These are phyloP conservation scores for Tolypocladium tundrense DNA, from an alignment of 2,329 filamentous ascomycete genomes.

Conservation along the genomic window DNA sequence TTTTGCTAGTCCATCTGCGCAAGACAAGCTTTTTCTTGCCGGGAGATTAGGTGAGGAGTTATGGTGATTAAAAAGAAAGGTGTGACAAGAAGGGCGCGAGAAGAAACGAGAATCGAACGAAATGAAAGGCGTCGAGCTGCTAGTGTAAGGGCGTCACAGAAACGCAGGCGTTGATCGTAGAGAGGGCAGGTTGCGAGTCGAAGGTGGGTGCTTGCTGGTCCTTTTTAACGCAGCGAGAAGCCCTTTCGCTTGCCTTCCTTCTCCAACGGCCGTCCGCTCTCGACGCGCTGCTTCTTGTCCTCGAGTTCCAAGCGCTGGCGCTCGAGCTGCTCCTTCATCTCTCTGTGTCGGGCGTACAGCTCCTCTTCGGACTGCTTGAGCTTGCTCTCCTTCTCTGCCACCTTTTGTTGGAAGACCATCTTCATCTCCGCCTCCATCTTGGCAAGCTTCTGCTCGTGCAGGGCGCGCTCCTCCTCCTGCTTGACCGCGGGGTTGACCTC, in stretches of 20 bases:
- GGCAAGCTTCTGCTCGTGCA: slow-evolving; percentile 98
- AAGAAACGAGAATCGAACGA: slow-evolving; percentile 32
- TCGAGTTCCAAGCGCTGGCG: slow-evolving; percentile 90
- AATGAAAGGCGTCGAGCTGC: slow-evolving; percentile 45
- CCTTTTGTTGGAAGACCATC: slow-evolving; percentile 99
- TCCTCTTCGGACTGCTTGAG: slow-evolving; percentile 99
- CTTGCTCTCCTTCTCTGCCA: slow-evolving; percentile 98
- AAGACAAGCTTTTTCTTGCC: slow-evolving; percentile 22
- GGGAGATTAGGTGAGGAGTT: slow-evolving; percentile 26
- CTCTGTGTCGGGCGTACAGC: slow-evolving; percentile 91
- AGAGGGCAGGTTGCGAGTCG: slow-evolving; percentile 14
- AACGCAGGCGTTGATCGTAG: slow-evolving; percentile 46
- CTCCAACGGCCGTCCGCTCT: slow-evolving; percentile 90
- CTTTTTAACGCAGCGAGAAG: slow-evolving; percentile 87
- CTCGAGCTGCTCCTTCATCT: slow-evolving; percentile 99
- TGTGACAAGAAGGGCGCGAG: slow-evolving; percentile 22
- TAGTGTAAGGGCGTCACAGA: slow-evolving; percentile 49
- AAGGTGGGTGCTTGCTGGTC: slow-evolving; percentile 8
- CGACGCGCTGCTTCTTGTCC: slow-evolving; percentile 94
- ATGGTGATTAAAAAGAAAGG: slow-evolving; percentile 24
- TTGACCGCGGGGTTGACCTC: slow-evolving; percentile 99
- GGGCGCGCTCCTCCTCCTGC: slow-evolving; percentile 95
- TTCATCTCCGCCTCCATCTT: slow-evolving; percentile 99
- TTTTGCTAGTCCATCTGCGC: slow-evolving; percentile 18
- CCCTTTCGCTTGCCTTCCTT: slow-evolving; percentile 99